Evolutionary conservation across 2,329 filamentous ascomycete genomes (phyloP).

Genomic region (Aspergillus eucalypticola): DNA sequence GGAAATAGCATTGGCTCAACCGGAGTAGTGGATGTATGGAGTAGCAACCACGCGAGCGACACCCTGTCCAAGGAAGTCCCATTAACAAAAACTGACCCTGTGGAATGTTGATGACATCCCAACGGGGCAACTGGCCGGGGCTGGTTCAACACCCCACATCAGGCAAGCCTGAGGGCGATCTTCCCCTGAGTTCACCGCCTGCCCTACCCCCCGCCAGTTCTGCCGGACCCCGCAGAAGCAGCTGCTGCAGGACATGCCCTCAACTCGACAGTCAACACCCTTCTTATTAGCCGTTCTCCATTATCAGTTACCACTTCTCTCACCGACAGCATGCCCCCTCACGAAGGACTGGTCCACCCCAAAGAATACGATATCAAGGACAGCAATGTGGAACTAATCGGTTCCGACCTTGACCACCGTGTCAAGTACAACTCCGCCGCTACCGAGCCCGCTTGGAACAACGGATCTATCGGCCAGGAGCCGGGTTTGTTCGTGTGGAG

Average conservation of each 20-base stretch:
- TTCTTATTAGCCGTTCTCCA: not conserved
- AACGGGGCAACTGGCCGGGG: not conserved
- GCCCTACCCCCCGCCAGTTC: not conserved
- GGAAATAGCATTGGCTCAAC: no score
- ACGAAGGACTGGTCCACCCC: conserved; percentile 62
- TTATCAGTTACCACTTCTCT: not conserved
- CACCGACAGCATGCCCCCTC: conserved; percentile 55
- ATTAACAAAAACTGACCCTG: not conserved
- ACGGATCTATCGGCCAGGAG: conserved; percentile 54
- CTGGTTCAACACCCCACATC: not conserved
- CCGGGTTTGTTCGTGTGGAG: conserved; percentile 65
- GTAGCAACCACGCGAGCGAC: not conserved
- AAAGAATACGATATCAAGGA: conserved; percentile 68
- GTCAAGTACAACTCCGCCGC: conserved; percentile 67
- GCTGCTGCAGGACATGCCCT: not conserved
- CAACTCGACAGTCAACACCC: not conserved
- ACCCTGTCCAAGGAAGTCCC: not conserved
- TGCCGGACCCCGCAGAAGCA: not conserved
- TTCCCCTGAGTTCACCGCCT: not conserved
- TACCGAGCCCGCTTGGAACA: conserved; percentile 68
- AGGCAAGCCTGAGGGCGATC: not conserved
- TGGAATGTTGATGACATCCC: not conserved
- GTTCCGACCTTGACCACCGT: conserved; percentile 64
- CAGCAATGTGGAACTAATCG: conserved; percentile 67
- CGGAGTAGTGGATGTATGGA: not conserved